Evolutionary conservation across 495 filamentous ascomycete genomes (phyloP).

Genomic region (Letharia columbiana): DNA sequence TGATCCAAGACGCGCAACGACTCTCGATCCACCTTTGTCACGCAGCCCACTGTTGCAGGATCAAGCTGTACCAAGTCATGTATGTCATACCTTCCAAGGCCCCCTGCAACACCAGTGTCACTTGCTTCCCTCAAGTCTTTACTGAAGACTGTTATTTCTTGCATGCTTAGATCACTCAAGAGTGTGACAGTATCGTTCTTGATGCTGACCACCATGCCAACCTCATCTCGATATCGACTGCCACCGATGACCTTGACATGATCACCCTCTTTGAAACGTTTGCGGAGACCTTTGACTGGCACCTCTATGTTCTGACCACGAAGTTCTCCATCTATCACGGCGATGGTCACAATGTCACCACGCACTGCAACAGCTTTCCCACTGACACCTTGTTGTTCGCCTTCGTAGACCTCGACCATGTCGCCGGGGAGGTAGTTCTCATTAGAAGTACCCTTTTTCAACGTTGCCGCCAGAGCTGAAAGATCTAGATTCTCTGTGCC

Average conservation of each 20-base stretch:
- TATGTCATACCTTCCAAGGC: constrained; percentile 77
- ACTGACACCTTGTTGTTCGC: constrained; percentile 85
- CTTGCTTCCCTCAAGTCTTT: constrained; percentile 89
- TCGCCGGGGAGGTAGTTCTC: constrained; percentile 86
- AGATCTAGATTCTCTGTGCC: constrained; percentile 91
- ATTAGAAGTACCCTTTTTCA: constrained; percentile 67
- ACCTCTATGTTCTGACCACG: constrained; percentile 82
- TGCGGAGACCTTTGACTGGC: constrained; percentile 84
- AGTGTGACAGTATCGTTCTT: constrained; percentile 84
- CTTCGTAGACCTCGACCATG: constrained; percentile 88
- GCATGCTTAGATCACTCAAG: constrained; percentile 79
- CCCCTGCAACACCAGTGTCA: constrained; percentile 73
- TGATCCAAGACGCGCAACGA: constrained; percentile 85
- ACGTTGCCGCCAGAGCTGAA: constrained; percentile 72
- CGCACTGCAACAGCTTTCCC: constrained; percentile 83
- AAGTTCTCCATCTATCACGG: constrained; percentile 76
- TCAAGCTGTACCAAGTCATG: constrained; percentile 94
- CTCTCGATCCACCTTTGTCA: constrained; percentile 92
- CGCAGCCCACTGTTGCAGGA: constrained; percentile 79
- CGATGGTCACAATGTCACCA: constrained; percentile 82
- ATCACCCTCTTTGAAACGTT: constrained; percentile 86
- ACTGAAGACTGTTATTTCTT: constrained; percentile 95
- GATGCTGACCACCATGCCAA: constrained; percentile 94
- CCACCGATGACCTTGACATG: constrained; percentile 98
- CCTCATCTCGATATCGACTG: constrained; percentile 84